Evolutionary conservation across 2,329 filamentous ascomycete species (phyloP).

Genomic region (Dactylonectria estremocensis): DNA sequence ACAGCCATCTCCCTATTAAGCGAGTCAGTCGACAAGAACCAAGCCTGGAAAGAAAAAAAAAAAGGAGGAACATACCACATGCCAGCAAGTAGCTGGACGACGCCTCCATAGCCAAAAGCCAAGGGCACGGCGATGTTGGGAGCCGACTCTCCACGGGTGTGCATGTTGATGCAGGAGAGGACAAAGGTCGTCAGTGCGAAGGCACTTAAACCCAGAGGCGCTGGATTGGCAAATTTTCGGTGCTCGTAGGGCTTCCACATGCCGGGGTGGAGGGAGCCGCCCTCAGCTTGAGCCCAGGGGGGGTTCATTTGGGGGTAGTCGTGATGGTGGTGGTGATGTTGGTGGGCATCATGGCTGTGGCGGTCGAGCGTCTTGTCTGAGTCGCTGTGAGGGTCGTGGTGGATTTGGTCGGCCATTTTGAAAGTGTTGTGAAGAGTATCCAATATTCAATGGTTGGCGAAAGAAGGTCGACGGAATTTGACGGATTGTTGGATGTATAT

Average conservation of each 20-base stretch:
- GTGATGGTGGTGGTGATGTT: constrained; percentile 46
- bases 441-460: constrained; percentile 14
- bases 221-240: constrained; percentile 85
- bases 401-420: constrained; percentile 43
- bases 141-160: constrained; percentile 69
- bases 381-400: constrained; percentile 41
- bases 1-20: constrained; percentile 82
- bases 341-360: constrained; percentile 33
- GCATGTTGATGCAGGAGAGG: constrained; percentile 81
- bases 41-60: background rate
- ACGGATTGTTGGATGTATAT: constrained; percentile 19
- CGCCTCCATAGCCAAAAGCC: constrained; percentile 82
- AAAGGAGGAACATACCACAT: constrained; percentile 79
- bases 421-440: constrained; percentile 1
- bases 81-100: constrained; percentile 82
- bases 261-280: constrained; percentile 82
- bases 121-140: constrained; percentile 79
- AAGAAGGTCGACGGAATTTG: constrained; percentile 5
- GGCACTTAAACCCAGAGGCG: constrained; percentile 81
- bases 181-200: constrained; percentile 90
- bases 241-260: constrained; percentile 74
- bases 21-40: constrained; percentile 21
- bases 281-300: constrained; percentile 66
- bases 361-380: constrained; percentile 47
- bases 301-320: constrained; percentile 45